phyloP scores from a whole-genome alignment of 2,329 filamentous ascomycete species.

The Colletotrichum tamarilloi region DNA sequence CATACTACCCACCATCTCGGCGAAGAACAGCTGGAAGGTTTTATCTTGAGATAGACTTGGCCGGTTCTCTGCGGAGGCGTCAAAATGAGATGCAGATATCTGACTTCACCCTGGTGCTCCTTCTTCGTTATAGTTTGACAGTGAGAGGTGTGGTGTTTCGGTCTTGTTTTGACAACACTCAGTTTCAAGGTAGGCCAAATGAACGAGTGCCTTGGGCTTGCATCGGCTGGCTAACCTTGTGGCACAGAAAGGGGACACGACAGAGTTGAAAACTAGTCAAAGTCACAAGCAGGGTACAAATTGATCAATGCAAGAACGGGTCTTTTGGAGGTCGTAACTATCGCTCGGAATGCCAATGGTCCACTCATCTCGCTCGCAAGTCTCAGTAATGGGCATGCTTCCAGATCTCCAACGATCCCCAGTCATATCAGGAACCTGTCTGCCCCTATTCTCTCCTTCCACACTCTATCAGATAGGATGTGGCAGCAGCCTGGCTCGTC shows the following conservation, averaged over 20 bases:
- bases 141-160: not conserved
- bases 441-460: not conserved
- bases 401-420: not conserved
- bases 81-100: conserved; percentile 23
- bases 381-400: not conserved
- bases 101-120: conserved; percentile 2
- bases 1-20: conserved; percentile 11
- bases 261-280: not conserved
- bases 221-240: no score
- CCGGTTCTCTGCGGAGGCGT: not conserved
- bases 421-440: not conserved
- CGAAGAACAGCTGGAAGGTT: not conserved
- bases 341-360: not conserved
- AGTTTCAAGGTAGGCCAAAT: not conserved
- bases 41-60: not conserved
- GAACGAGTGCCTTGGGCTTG: not conserved
- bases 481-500: not conserved
- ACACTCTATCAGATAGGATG: not conserved
- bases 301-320: not conserved
- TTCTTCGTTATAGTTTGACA: not conserved
- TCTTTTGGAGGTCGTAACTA: not conserved
- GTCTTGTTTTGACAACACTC: not conserved
- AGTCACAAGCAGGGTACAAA: not conserved
- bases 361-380: not conserved
- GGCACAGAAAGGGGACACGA: no score